Evolutionary conservation across 208 protist species (phyloP), one percentile per base, ranked within the genome.

Genomic region (Trypanosoma brucei): DNA sequence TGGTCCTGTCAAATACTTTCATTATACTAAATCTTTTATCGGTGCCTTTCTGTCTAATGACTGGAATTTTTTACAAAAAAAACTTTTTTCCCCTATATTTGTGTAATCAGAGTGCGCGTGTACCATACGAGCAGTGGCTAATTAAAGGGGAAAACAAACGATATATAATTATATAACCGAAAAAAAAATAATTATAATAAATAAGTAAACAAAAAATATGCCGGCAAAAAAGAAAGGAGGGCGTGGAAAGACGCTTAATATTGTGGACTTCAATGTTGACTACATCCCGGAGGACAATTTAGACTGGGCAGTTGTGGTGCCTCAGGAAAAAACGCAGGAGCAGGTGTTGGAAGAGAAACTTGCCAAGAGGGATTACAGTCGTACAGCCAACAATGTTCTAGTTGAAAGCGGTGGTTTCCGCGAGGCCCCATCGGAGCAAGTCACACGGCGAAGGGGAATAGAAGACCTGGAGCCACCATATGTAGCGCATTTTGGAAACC

Each of bases 401-500:
- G 70, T 52, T 30, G 64, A 84, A 36, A 65, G 75, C 45, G 78
- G 87, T 44, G 85, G 81, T 72, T 91, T 91, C 65, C 83, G 84
- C 61, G 63, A 76, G 31, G 42, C 48, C 31, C 65, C 62, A 22
- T 57, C 58, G 46, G 51, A 74, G 48, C 42, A 67, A 45, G 64
- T 64, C 50, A 73, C 50, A 39, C 34, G 52, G 14, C 8, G 45
- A 7, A 49, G 11, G 39, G 51, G 56, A 31, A 60, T 81, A 33
- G 64, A 78, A 1, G 78, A 90, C 62, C 70, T 94, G 38, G 63
- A 78, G 67, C 83, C 82, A 1, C 88, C 88, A 22, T 94, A 71
- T 53, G 85, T 92, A 3, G 81, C 83, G 8, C 81, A 92, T 64
- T 86, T 94, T 73, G 85, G 85, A 33, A 94, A 94, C 69, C 76